Evolutionary conservation across 208 protist genomes (phyloP), one percentile per base, ranked within the genome.

Genomic region (Naegleria fowleri): DNA sequence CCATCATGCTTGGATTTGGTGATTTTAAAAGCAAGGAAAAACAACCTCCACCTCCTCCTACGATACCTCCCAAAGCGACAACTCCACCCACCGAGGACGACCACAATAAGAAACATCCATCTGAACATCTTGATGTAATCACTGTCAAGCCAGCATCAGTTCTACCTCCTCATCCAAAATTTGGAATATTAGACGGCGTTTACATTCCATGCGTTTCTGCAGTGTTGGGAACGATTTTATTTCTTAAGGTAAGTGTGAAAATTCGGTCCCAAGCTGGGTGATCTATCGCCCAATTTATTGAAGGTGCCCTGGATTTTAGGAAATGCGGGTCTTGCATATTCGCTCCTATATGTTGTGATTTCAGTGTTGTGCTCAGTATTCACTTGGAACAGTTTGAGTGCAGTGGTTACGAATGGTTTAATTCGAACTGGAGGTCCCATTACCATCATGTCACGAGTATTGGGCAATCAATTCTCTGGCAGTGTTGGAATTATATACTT

Each of bases 291-390:
- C n/a, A n/a, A n/a, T n/a, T n/a, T n/a, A 48, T 9, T 9, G 7
- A 85, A 85, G 41, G 79, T 85, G 41, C 79, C 79, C 29, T 85
- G 79, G 79, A 39, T 85, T 43, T 16, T 85, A 38, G 79, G 36
- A 29, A 39, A 43, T 19, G 79, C 79, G 29, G 67, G 67, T 13
- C 25, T 79, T 25, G 16, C 29, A 79, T 79, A 36, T 33, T 79
- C 67, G 0, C 67, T 79, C 9, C 25, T 79, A 0, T 79, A 79
- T 36, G 25, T 79, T 36, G 19, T 79, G 6, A 79, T 79, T 36
- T 79, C 67, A 79, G 67, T 79, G 36, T 36, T 79, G 5, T 79
- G 67, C n/a, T 25, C 67, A 13, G 9, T 79, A 79, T 36, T 79
- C 13, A 79, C 67, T 1, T 79, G 67, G 67, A 36, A 36, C 19